phyloP scores from a whole-genome alignment of 1,284 basidiomycete genomes.

The Leccinum subrobustum region DNA sequence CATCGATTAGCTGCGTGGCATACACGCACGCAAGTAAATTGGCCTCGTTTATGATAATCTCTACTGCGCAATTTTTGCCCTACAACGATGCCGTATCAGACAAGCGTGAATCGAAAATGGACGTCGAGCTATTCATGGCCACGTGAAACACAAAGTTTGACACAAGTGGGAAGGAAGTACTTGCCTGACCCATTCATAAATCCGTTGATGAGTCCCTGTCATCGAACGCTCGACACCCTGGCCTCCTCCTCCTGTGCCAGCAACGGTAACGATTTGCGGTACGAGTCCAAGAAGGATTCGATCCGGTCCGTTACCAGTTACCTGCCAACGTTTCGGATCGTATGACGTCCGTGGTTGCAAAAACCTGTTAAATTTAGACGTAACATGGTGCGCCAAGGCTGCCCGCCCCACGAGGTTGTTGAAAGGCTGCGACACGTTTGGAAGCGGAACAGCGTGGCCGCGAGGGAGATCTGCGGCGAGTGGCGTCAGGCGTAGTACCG shows the following conservation, averaged over 20 bases:
- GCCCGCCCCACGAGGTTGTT: neutral
- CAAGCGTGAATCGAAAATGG: neutral
- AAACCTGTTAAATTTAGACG: too few species aligned
- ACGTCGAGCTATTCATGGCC: neutral
- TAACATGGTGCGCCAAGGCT: too few species aligned
- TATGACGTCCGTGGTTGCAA: too few species aligned
- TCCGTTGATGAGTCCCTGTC: neutral
- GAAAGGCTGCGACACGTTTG: neutral
- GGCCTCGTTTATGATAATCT: neutral
- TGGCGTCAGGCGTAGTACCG: too few species aligned
- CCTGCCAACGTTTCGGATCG: neutral
- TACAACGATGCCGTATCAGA: too few species aligned
- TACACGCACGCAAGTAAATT: neutral
- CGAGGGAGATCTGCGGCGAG: neutral
- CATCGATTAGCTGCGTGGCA: slow-evolving; percentile 9
- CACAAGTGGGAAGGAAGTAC: neutral
- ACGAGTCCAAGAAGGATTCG: too few species aligned
- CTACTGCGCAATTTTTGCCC: too few species aligned
- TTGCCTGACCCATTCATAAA: neutral
- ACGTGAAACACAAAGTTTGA: neutral
- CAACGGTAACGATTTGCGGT: neutral
- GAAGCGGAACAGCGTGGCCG: neutral
- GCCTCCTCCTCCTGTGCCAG: neutral
- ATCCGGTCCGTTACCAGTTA: neutral
- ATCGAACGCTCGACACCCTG: too few species aligned